phyloP scores from a whole-genome alignment of 1,139 yeast species.

The Scheffersomyces stambukii region DNA sequence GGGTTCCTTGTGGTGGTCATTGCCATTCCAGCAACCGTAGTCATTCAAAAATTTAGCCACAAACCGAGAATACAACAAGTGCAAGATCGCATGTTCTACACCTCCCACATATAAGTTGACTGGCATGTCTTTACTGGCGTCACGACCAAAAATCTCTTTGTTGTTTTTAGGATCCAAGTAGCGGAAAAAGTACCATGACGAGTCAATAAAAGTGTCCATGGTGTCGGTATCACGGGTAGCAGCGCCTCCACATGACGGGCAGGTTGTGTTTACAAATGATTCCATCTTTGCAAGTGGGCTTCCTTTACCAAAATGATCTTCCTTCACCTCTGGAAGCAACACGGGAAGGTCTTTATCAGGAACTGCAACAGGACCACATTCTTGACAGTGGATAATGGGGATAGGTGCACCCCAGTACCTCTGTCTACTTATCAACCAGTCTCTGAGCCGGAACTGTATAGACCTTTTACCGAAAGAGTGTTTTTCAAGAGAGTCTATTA shows the following conservation, averaged over 20 bases:
- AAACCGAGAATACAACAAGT: conserved; percentile 79
- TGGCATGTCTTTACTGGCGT: conserved; percentile 62
- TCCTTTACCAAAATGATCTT: conserved; percentile 47
- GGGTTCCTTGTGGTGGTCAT: conserved; percentile 63
- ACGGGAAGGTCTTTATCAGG: conserved; percentile 87
- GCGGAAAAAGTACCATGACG: conserved; percentile 93
- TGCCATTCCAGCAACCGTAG: conserved; percentile 50
- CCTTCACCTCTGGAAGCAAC: conserved; percentile 54
- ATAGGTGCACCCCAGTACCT: conserved; percentile 99
- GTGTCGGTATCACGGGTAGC: conserved; percentile 95
- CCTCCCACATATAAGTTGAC: conserved; percentile 93
- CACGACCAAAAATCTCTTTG: conserved; percentile 45
- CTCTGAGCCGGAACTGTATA: conserved; percentile 67
- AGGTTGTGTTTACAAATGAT: conserved; percentile 67
- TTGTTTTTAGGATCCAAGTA: conserved; percentile 70
- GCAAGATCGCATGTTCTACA: conserved; percentile 93
- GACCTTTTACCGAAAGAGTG: conserved; percentile 41
- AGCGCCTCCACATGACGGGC: conserved; percentile 68
- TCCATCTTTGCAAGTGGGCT: conserved; percentile 67
- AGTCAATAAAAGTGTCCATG: conserved; percentile 97
- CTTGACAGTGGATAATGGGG: conserved; percentile 81
- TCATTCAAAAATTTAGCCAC: conserved; percentile 71
- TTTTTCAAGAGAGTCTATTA: conserved; percentile 40
- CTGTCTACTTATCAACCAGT: conserved; percentile 93
- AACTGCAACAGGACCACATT: conserved; percentile 87